Base-by-base conservation (phyloP, 495 filamentous ascomycete species). In the Aspergillus olivimuriae region DNA sequence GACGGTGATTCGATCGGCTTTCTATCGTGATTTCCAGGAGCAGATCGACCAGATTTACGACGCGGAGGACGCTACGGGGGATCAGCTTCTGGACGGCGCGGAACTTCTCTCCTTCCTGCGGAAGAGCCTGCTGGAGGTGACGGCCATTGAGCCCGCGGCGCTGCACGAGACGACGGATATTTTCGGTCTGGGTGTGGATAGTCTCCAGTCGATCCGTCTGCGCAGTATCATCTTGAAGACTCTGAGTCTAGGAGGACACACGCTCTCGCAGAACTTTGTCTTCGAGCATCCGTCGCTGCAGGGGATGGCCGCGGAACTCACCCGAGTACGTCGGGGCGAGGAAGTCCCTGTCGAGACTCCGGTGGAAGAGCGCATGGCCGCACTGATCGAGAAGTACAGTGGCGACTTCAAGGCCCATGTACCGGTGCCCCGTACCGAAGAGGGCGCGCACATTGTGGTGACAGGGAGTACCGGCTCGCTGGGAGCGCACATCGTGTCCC, bases 401-500 rank as follows among this genome's bases (percentile, higher is more conserved):
- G 22, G 31, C 12, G 16, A 60, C 43, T 48, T 68, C 34, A 38
- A 72, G 39, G 5, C 51, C 18, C 60, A 69, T 44, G 48, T 50
- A 26, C 44, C 50, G 4, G 53, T 66, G 26, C 30, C 39, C 2
- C 39, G 46, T 20, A 40, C 37, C 3, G n/a, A 40, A 19, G 34
- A 58, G 39, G 52, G 44, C 22, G 36, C 55, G 39, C 39, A 58
- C 34, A 32, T 62, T 41, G 35, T 60, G 45, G 47, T 84, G 8
- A 83, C 80, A 1, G 80, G 80, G n/a, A 76, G 72, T n/a, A 84
- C 80, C n/a, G 80, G 80, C 1, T 66, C 74, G 1, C 62, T 84
- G 4, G 80, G 80, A 4, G 66, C 72, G 2, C 73, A 82, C 41
- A 62, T 83, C 11, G 69, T 80, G 1, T 36, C 63, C 39, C 60